Evolutionary conservation across 306 rosid genomes (phyloP).

Genomic region (Canavalia ensiformis): DNA sequence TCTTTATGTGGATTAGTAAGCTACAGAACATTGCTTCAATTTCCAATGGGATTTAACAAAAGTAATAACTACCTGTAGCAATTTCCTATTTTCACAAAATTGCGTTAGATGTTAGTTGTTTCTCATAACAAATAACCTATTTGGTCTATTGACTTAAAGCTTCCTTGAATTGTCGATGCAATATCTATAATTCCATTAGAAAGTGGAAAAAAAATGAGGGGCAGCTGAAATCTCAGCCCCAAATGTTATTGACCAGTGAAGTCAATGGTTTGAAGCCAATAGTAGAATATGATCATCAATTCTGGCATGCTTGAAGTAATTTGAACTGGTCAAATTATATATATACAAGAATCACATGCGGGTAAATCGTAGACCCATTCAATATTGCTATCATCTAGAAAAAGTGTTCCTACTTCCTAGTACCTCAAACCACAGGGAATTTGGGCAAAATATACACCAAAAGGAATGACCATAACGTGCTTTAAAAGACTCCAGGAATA

Average conservation of each 20-base stretch:
- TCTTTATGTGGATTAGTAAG: not conserved
- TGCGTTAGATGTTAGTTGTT: not conserved
- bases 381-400: constrained; percentile 6
- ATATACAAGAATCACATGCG: not conserved
- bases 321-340: not conserved
- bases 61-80: not conserved
- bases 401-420: not conserved
- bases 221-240: not conserved
- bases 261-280: constrained; percentile 1
- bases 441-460: not conserved
- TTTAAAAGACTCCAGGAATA: constrained; percentile 2
- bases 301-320: constrained; percentile 9
- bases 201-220: not conserved
- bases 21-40: not conserved
- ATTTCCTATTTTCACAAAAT: not conserved
- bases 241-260: not conserved
- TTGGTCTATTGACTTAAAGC: constrained; percentile 8
- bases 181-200: not conserved
- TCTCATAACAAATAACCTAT: not conserved
- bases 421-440: not conserved
- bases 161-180: not conserved
- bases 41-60: not conserved
- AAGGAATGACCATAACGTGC: constrained; percentile 7
- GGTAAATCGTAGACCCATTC: not conserved
- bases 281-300: not conserved